Evolutionary conservation across 2,329 filamentous ascomycete genomes (phyloP), one percentile per base, ranked within the genome.

Genomic region (Malbranchea zuffiana): DNA sequence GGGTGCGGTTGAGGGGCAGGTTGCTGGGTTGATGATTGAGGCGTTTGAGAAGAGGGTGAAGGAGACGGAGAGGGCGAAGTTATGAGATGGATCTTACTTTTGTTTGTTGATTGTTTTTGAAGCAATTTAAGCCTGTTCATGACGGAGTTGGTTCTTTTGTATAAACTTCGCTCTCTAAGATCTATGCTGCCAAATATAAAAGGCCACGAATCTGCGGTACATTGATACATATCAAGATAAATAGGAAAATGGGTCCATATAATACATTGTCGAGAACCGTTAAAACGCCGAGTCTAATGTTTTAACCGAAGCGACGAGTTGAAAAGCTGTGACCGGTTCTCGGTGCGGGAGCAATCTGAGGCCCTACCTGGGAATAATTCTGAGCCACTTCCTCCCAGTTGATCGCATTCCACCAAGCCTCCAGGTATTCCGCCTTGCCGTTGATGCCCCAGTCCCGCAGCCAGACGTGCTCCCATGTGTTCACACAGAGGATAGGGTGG

Each of bases 391-490:
- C 68, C 33, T 78, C 65, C 90, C 90, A 98, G 62, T 98, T 76
- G 48, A 98, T 79, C 36, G 67, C 68, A 34, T 83, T 63, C 90
- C 90, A 98, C 88, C 88, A 96, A 27, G 71, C 69, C 55, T 82
- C 72, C 36, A 87, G 68, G 59, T 75, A 98, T 35, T 67, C 62
- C 36, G 69, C 67, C 75, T 95, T 98, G 33, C 84, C 85, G 29
- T 67, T 69, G 39, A 78, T 59, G 4, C 80, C 80, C 60, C 82
- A 95, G 59, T 96, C 86, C 38, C 74, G 72, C 57, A 96, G 65
- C 75, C 82, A 98, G 6, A 81, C 79, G 62, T 96, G 90, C 67
- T 96, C 80, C 90, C 90, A 98, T 4, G 86, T 94, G 64, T 86
- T 96, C 42, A 96, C 72, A 57, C 88, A 95, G 50, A 98, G 66